phyloP scores from a whole-genome alignment of 148 eudicot species.

The Amaranthus cruentus region DNA sequence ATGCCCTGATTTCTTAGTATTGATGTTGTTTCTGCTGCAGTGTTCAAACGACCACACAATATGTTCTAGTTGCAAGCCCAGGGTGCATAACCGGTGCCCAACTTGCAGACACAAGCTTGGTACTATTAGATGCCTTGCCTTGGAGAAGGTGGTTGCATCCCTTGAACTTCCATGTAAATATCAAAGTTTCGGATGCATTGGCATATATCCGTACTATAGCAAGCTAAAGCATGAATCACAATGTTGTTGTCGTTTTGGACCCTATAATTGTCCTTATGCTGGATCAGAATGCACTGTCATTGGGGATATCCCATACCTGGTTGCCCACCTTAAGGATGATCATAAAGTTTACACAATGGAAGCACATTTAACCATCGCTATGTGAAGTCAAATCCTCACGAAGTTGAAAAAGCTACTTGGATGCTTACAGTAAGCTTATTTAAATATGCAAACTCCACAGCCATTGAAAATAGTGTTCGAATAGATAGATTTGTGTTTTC shows the following conservation, averaged over 20 bases:
- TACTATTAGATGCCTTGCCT: slow-evolving; percentile 82
- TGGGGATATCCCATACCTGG: slow-evolving; percentile 76
- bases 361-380: slow-evolving; percentile 91
- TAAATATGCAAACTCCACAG: neutral
- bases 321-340: slow-evolving; percentile 76
- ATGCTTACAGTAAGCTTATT: slow-evolving; percentile 77
- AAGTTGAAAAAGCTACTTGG: slow-evolving; percentile 91
- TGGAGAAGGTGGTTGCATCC: slow-evolving; percentile 91
- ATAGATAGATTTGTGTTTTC: too few relatives aligned
- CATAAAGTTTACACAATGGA: slow-evolving; percentile 91
- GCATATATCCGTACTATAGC: slow-evolving; percentile 80
- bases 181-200: slow-evolving; percentile 66
- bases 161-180: slow-evolving; percentile 87
- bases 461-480: too few relatives aligned
- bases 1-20: neutral
- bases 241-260: slow-evolving; percentile 71
- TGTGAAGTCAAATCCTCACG: slow-evolving; percentile 87
- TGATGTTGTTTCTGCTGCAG: slow-evolving; percentile 34
- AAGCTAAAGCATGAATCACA: slow-evolving; percentile 83
- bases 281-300: slow-evolving; percentile 81
- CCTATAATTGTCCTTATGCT: slow-evolving; percentile 89
- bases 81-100: slow-evolving; percentile 94
- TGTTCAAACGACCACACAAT: slow-evolving; percentile 92
- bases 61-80: slow-evolving; percentile 87
- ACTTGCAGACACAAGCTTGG: slow-evolving; percentile 98